phyloP scores from a whole-genome alignment of 2,329 filamentous ascomycete species.

The Talaromyces sp. region DNA sequence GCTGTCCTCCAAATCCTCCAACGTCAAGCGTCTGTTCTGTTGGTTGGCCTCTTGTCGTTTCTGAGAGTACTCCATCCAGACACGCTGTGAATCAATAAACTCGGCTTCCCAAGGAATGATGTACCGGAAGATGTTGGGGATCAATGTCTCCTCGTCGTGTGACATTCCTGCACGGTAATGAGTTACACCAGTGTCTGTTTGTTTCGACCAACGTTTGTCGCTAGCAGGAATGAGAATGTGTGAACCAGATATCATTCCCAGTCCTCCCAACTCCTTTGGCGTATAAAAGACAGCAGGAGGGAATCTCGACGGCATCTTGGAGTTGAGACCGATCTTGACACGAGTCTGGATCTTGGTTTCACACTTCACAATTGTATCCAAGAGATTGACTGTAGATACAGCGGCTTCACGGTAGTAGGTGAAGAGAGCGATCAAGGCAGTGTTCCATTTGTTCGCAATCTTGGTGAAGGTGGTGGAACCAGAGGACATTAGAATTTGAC shows the following conservation, averaged over 20 bases:
- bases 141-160: conserved; percentile 94
- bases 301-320: conserved; percentile 98
- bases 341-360: conserved; percentile 99
- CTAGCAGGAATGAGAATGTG: conserved; percentile 96
- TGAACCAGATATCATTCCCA: conserved; percentile 98
- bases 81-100: conserved; percentile 96
- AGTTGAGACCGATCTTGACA: conserved; percentile 97
- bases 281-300: conserved; percentile 98
- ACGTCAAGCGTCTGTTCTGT: conserved; percentile 87
- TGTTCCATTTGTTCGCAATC: conserved; percentile 99
- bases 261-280: conserved; percentile 90
- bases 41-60: conserved; percentile 96
- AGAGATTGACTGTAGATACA: conserved; percentile 85
- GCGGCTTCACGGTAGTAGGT: conserved; percentile 98
- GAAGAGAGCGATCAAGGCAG: conserved; percentile 90
- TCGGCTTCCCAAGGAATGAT: conserved; percentile 99
- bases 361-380: conserved; percentile 98
- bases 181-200: conserved; percentile 94
- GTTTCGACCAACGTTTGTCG: conserved; percentile 97
- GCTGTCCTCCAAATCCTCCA: conserved; percentile 95
- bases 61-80: conserved; percentile 99
- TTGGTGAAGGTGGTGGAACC: conserved; percentile 99
- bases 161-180: conserved; percentile 98
- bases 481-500: conserved; percentile 98
- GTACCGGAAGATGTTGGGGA: conserved; percentile 98